A percentile compares a stretch with the other conserved stretches of the same genome.
These are phyloP conservation scores for Aspergillus puulaauensis DNA, from an alignment of 2,329 filamentous ascomycete species.

Conservation along the genomic window DNA sequence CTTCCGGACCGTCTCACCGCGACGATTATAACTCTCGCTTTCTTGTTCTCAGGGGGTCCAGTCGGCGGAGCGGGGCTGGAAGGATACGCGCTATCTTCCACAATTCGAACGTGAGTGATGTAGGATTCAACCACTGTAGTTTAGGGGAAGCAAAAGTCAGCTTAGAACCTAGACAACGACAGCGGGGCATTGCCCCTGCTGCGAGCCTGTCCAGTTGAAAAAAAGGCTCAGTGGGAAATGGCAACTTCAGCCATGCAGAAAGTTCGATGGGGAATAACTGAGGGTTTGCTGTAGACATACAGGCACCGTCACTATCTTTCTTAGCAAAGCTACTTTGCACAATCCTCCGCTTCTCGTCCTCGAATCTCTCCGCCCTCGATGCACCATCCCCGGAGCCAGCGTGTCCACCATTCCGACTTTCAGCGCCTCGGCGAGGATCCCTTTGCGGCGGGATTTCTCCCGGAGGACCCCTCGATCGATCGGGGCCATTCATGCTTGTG, in stretches of 20 bases:
- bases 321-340: slow-evolving; percentile 93
- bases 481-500: slow-evolving; percentile 38
- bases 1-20: slow-evolving; percentile 88
- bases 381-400: slow-evolving; percentile 30
- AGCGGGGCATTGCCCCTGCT: not conserved
- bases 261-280: slow-evolving; percentile 11
- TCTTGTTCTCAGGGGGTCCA: slow-evolving; percentile 72
- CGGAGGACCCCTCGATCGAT: slow-evolving; percentile 35
- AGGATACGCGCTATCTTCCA: slow-evolving; percentile 80
- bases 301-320: slow-evolving; percentile 79
- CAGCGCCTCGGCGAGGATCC: slow-evolving; percentile 33
- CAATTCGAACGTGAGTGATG: slow-evolving; percentile 93
- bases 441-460: slow-evolving; percentile 29
- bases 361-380: slow-evolving; percentile 76
- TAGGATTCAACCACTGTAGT: slow-evolving; percentile 79
- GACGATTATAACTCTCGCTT: slow-evolving; percentile 87
- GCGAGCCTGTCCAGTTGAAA: not conserved
- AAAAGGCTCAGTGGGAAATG: not conserved
- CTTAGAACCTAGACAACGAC: not conserved
- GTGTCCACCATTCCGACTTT: slow-evolving; percentile 32
- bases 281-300: slow-evolving; percentile 54
- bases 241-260: not conserved
- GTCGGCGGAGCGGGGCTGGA: slow-evolving; percentile 81
- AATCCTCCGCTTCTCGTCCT: slow-evolving; percentile 94
- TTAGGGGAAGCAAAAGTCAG: slow-evolving; percentile 19